Conservation (phyloP, 371 early-diverging fungal genomes). For the Apophysomyces variabilis region DNA sequence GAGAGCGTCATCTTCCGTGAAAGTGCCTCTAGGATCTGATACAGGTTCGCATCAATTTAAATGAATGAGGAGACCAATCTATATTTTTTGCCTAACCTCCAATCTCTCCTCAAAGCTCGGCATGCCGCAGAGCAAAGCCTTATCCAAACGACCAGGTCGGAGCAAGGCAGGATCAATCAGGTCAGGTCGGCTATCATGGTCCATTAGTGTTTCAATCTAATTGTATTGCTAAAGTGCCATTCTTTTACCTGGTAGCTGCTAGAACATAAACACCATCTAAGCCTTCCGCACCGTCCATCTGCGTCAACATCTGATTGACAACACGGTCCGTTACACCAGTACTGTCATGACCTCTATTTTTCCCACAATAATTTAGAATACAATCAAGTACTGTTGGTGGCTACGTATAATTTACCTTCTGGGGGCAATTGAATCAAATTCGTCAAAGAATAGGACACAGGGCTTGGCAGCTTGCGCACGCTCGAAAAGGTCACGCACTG, state of each 20-base stretch:
- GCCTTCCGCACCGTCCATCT: slow-evolving; percentile 97
- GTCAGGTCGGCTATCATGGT: slow-evolving; percentile 91
- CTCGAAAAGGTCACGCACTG: slow-evolving; percentile 91
- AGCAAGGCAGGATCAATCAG: slow-evolving; percentile 98
- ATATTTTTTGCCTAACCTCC: slow-evolving; percentile 40
- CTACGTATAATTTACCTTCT: slow-evolving; percentile 52
- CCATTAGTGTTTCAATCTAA: slow-evolving; percentile 2
- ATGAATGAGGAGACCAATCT: neutral
- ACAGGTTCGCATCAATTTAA: slow-evolving; percentile 1
- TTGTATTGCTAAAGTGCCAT: neutral
- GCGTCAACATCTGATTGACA: slow-evolving; percentile 95
- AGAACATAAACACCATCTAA: slow-evolving; percentile 90
- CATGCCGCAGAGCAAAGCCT: slow-evolving; percentile 88
- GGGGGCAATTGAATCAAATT: slow-evolving; percentile 96
- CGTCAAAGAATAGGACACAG: slow-evolving; percentile 95
- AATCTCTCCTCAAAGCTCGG: slow-evolving; percentile 75
- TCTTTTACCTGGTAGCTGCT: slow-evolving; percentile 85
- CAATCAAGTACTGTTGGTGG: neutral
- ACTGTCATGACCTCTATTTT: slow-evolving; percentile 82
- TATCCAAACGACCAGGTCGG: slow-evolving; percentile 99
- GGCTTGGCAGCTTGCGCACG: slow-evolving; percentile 91
- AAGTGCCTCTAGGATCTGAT: slow-evolving; percentile 64
- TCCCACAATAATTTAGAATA: neutral
- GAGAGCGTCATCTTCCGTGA: slow-evolving; percentile 71
- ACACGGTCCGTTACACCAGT: slow-evolving; percentile 94